Evolutionary conservation across 208 protist genomes (phyloP).

Genomic region (Acanthamoeba royreba): DNA sequence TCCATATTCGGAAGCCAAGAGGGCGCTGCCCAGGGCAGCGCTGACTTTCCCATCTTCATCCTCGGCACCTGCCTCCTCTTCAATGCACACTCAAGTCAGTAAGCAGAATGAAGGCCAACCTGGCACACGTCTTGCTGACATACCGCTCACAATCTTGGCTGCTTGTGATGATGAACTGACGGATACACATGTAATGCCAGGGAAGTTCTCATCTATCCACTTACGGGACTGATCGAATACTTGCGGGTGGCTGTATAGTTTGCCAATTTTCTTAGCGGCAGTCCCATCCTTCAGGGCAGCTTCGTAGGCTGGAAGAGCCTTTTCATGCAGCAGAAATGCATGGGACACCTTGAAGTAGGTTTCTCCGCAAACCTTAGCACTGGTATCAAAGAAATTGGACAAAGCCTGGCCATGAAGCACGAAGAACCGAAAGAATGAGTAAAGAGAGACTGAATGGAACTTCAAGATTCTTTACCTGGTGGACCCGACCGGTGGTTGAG

Average conservation of each 20-base stretch:
- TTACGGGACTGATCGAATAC: constrained; percentile 30
- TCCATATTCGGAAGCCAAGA: background rate
- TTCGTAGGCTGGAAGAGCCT: background rate
- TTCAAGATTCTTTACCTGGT: background rate
- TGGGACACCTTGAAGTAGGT: constrained; percentile 27
- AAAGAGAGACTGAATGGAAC: background rate
- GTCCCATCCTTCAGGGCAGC: background rate
- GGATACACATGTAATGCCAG: background rate
- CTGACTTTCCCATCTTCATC: background rate
- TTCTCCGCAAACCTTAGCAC: constrained; percentile 33
- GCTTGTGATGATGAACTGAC: background rate
- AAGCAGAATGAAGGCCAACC: too few species aligned
- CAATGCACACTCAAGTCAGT: too few species aligned
- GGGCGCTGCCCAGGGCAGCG: background rate
- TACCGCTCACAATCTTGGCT: background rate
- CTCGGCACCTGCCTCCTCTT: background rate
- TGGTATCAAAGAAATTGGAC: constrained; percentile 25
- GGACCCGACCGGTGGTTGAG: constrained; percentile 35
- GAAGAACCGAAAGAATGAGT: background rate
- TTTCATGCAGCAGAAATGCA: background rate
- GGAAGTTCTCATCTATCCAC: background rate
- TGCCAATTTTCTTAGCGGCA: background rate
- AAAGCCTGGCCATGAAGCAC: background rate
- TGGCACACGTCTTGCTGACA: too few species aligned
- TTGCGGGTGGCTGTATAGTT: constrained; percentile 34